Evolutionary conservation across 345 rosid species (phyloP).

Genomic region (Eutrema japonicum): DNA sequence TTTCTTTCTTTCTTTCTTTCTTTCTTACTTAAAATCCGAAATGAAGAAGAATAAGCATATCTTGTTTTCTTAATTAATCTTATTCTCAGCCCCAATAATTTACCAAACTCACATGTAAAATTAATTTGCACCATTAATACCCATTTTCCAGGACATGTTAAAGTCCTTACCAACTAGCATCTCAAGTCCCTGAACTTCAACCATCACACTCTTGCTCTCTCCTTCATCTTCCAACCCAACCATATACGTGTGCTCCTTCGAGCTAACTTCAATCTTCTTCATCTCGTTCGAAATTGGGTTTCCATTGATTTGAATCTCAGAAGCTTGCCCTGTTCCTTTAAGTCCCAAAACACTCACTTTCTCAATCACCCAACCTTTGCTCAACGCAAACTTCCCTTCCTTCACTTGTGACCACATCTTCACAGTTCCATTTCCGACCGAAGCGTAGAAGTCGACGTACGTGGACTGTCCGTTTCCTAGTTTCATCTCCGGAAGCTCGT

Average conservation of each 20-base stretch:
- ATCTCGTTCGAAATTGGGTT: slow-evolving; percentile 29
- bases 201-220: slow-evolving; percentile 57
- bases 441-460: slow-evolving; percentile 66
- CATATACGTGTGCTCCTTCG: slow-evolving; percentile 53
- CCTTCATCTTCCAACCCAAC: slow-evolving; percentile 44
- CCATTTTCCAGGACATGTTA: slow-evolving; percentile 69
- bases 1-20: background rate
- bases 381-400: slow-evolving; percentile 72
- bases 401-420: slow-evolving; percentile 85
- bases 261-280: slow-evolving; percentile 43
- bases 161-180: slow-evolving; percentile 76
- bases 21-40: slow-evolving; percentile 18
- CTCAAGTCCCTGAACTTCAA: slow-evolving; percentile 62
- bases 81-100: slow-evolving; percentile 38
- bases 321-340: slow-evolving; percentile 49
- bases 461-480: slow-evolving; percentile 74
- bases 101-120: slow-evolving; percentile 29
- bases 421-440: slow-evolving; percentile 58
- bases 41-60: background rate
- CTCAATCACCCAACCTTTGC: slow-evolving; percentile 74
- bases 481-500: slow-evolving; percentile 91
- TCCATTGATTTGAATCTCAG: slow-evolving; percentile 60
- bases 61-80: background rate
- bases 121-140: slow-evolving; percentile 26
- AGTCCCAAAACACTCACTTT: slow-evolving; percentile 76